A percentile compares a stretch with the other conserved stretches of the same genome.
phyloP scores from a whole-genome alignment of 352 stramenopile species.

The Phytophthora pluvialis region DNA sequence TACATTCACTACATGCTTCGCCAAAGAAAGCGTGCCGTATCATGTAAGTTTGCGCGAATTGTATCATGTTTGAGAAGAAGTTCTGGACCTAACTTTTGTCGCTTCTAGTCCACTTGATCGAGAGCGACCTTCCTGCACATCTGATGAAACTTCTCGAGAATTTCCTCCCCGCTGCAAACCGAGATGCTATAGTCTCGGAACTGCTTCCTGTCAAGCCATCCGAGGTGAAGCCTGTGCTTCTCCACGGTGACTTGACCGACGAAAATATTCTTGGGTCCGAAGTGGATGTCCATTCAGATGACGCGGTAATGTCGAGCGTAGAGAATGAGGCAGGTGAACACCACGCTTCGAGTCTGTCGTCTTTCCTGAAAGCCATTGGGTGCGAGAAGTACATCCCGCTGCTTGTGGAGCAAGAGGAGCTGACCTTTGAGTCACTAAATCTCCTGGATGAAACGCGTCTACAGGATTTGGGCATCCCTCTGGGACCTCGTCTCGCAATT shows the following conservation, averaged over 20 bases:
- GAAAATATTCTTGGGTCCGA: slow-evolving; percentile 79
- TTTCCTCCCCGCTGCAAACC: slow-evolving; percentile 55
- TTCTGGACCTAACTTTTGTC: slow-evolving; percentile 4
- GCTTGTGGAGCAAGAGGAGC: slow-evolving; percentile 63
- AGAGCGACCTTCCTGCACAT: slow-evolving; percentile 62
- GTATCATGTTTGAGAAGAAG: background rate
- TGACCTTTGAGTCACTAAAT: slow-evolving; percentile 55
- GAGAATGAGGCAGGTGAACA: slow-evolving; percentile 1
- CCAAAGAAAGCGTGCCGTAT: slow-evolving; percentile 64
- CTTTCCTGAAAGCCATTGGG: slow-evolving; percentile 49
- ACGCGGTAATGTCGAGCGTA: slow-evolving; percentile 15
- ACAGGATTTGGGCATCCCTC: slow-evolving; percentile 61
- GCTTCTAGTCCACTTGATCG: slow-evolving; percentile 63
- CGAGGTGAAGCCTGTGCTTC: slow-evolving; percentile 53
- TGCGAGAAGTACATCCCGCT: slow-evolving; percentile 62
- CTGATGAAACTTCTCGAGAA: slow-evolving; percentile 64
- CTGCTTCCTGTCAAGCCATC: slow-evolving; percentile 47
- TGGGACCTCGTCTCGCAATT: slow-evolving; percentile 67
- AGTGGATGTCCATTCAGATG: slow-evolving; percentile 10
- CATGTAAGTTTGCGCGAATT: slow-evolving; percentile 56
- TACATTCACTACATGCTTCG: slow-evolving; percentile 82
- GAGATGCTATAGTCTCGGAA: slow-evolving; percentile 34
- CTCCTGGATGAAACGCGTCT: slow-evolving; percentile 58
- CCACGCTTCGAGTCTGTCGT: slow-evolving; percentile 28
- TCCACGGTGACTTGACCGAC: slow-evolving; percentile 87